Evolutionary conservation across 768 basidiomycete species (phyloP).

Genomic region (Leccinum obscurum): DNA sequence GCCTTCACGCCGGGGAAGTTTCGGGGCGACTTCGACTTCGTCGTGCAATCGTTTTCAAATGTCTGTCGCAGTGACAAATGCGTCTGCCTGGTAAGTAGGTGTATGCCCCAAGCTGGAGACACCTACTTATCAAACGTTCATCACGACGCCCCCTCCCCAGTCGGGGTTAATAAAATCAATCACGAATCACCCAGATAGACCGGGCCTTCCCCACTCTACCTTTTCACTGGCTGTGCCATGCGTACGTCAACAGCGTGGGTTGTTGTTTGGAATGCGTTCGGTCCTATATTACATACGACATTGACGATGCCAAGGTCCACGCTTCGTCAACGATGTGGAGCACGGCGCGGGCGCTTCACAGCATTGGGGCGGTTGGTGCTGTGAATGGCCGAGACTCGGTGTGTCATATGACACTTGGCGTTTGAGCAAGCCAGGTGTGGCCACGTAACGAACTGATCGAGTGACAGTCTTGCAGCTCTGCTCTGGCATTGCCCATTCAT

Average conservation of each 20-base stretch:
- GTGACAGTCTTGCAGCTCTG: neutral
- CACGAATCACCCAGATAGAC: slow-evolving; percentile 11
- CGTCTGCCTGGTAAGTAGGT: slow-evolving; percentile 4
- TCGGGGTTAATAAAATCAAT: slow-evolving; percentile 12
- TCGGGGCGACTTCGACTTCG: slow-evolving; percentile 10
- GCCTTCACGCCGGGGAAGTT: slow-evolving; percentile 4
- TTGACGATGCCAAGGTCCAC: neutral
- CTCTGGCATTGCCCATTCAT: neutral
- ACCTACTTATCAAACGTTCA: slow-evolving; percentile 5
- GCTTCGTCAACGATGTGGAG: slow-evolving; percentile 1
- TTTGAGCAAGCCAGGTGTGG: slow-evolving; percentile 4
- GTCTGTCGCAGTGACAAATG: slow-evolving; percentile 15
- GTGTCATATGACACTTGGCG: neutral
- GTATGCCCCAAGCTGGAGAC: slow-evolving; percentile 2
- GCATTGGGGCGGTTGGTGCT: neutral
- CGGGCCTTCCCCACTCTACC: slow-evolving; percentile 2
- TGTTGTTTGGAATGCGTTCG: neutral
- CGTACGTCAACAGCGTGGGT: slow-evolving; percentile 9
- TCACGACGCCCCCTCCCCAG: slow-evolving; percentile 1
- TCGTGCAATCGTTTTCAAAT: slow-evolving; percentile 1
- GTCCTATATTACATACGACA: neutral
- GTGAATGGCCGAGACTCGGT: neutral
- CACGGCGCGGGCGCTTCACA: neutral
- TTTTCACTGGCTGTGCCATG: slow-evolving; percentile 1
- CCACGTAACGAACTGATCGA: neutral